Percentiles rank a stretch among this genome's conserved stretches.
phyloP scores from a whole-genome alignment of 805 yeast species.

The Lipomyces yamanashiensis region DNA sequence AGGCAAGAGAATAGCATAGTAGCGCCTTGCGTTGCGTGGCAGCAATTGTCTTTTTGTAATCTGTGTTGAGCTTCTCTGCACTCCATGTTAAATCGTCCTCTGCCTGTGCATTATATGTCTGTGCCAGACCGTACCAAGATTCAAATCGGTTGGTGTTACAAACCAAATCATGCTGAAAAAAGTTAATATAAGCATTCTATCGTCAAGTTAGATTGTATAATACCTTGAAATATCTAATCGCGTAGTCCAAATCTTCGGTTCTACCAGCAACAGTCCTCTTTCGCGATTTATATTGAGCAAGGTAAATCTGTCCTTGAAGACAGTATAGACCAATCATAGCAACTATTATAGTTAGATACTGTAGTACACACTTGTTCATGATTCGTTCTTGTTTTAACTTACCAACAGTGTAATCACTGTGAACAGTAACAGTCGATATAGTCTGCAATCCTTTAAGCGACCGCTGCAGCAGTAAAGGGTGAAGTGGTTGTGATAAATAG shows the following conservation, averaged over 20 bases:
- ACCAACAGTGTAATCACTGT: constrained; percentile 27
- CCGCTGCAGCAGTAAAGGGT: constrained; percentile 33
- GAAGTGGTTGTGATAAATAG: constrained; percentile 48
- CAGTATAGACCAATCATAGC: constrained; percentile 62
- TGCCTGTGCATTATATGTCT: constrained; percentile 73
- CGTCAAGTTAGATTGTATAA: not conserved
- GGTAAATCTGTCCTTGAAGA: constrained; percentile 67
- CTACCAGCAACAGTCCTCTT: constrained; percentile 80
- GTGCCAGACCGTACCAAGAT: constrained; percentile 84
- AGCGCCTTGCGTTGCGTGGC: constrained; percentile 59
- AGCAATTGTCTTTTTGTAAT: constrained; percentile 65
- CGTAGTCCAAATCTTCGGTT: constrained; percentile 77
- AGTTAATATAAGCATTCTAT: not conserved
- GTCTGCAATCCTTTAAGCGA: constrained; percentile 26
- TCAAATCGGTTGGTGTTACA: constrained; percentile 74
- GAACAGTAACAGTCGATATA: constrained; percentile 22
- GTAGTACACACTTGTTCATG: too few relatives aligned
- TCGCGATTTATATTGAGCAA: constrained; percentile 71
- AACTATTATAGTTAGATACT: constrained; percentile 1
- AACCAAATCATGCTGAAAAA: constrained; percentile 57
- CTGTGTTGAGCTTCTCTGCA: constrained; percentile 75
- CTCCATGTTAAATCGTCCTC: constrained; percentile 95
- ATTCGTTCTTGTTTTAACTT: not conserved
- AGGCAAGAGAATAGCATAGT: constrained; percentile 75
- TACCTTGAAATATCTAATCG: constrained; percentile 61